Percentiles rank a stretch among this genome's conserved stretches.
Conservation (phyloP, 345 rosid genomes). For the Eutrema japonicum region DNA sequence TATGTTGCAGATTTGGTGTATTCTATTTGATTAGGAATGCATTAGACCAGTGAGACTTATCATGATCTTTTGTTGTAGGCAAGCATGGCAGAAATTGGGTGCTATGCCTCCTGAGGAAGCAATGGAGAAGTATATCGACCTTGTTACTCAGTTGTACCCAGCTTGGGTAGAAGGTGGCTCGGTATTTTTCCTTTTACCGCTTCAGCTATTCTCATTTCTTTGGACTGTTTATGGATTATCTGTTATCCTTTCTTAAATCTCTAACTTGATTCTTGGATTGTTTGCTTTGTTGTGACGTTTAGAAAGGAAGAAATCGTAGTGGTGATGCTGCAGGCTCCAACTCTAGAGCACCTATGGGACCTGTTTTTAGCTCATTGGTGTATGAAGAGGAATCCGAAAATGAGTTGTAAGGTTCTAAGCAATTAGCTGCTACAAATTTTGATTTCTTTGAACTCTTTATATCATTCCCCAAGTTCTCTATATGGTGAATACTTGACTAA, state of each 20-base stretch:
- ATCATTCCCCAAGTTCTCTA: background rate
- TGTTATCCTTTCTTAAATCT: background rate
- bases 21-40: background rate
- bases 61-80: constrained; percentile 52
- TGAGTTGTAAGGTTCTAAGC: constrained; percentile 77
- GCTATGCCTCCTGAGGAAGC: constrained; percentile 96
- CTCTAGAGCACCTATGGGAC: constrained; percentile 74
- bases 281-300: constrained; percentile 7
- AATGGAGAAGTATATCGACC: constrained; percentile 85
- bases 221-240: constrained; percentile 5
- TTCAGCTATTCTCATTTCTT: background rate
- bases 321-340: constrained; percentile 49
- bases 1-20: background rate
- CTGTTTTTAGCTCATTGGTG: constrained; percentile 87
- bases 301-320: constrained; percentile 58
- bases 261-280: constrained; percentile 14
- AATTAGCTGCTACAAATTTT: constrained; percentile 5
- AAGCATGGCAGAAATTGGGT: constrained; percentile 95
- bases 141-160: constrained; percentile 83
- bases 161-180: constrained; percentile 70
- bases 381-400: constrained; percentile 76
- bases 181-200: constrained; percentile 38
- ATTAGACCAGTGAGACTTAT: constrained; percentile 21
- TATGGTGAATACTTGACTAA: background rate
- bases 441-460: background rate